Percentiles rank a stretch among this genome's conserved stretches.
Evolutionary conservation across 306 rosid species (phyloP).

Genomic region (Ceratonia siliqua): DNA sequence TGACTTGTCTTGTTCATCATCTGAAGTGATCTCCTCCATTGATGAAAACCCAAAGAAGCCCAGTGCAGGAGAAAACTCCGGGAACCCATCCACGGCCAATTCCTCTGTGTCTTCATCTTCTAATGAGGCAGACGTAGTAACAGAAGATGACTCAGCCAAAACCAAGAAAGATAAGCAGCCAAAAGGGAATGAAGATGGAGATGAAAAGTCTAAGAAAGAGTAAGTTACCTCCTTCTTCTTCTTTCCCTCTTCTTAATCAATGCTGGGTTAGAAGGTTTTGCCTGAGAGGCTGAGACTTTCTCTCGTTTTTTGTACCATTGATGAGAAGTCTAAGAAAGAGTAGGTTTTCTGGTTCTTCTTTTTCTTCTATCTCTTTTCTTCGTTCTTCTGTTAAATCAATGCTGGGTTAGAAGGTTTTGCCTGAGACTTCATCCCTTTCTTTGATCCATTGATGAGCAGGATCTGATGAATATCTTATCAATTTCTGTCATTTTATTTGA

Average conservation of each 20-base stretch:
- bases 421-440: too few species aligned
- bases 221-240: conserved; percentile 38
- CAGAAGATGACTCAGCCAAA: conserved; percentile 63
- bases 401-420: too few species aligned
- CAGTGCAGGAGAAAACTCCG: neutral
- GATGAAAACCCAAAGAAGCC: conserved; percentile 39
- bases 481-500: conserved; percentile 11
- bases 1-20: conserved; percentile 78
- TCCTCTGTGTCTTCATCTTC: conserved; percentile 74
- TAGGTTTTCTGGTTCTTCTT: neutral
- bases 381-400: too few species aligned
- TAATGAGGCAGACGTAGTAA: conserved; percentile 57
- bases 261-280: too few species aligned
- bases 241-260: neutral
- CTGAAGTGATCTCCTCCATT: conserved; percentile 62
- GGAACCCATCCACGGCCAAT: conserved; percentile 52
- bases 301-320: too few species aligned
- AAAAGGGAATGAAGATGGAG: conserved; percentile 49
- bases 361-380: neutral
- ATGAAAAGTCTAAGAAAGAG: conserved; percentile 73
- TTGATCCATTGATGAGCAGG: neutral
- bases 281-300: too few species aligned
- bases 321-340: too few species aligned
- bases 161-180: conserved; percentile 54
- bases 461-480: neutral